Evolutionary conservation across 768 basidiomycete genomes (phyloP).

Genomic region (Omphalotus guepiniiformis): DNA sequence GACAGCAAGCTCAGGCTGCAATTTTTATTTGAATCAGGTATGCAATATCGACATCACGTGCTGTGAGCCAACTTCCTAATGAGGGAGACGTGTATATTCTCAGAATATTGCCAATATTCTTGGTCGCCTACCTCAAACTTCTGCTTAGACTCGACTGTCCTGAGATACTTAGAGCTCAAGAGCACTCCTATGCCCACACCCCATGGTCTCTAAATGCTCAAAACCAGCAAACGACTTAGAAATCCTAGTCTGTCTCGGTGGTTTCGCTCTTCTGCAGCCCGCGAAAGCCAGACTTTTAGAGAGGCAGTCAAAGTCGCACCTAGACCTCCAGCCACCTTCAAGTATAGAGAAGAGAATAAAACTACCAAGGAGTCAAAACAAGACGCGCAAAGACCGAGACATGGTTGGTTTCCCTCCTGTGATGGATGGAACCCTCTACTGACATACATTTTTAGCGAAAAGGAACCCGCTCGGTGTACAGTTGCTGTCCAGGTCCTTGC

Average conservation of each 20-base stretch:
- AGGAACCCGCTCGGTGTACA: conserved; percentile 93
- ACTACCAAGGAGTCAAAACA: background rate
- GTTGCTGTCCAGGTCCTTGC: conserved; percentile 77
- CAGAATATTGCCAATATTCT: no score
- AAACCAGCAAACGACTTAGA: conserved; percentile 7
- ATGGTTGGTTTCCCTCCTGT: conserved; percentile 8
- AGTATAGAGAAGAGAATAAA: conserved; percentile 9
- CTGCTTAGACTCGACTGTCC: no score
- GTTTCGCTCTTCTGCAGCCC: conserved; percentile 24
- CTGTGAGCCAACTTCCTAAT: no score
- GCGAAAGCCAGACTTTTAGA: conserved; percentile 16
- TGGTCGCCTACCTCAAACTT: no score
- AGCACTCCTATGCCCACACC: no score
- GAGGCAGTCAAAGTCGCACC: conserved; percentile 9
- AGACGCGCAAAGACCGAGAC: background rate
- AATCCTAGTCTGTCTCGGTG: conserved; percentile 27
- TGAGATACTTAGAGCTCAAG: no score
- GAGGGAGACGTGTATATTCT: no score
- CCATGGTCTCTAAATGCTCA: conserved; percentile 10
- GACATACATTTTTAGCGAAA: conserved; percentile 37
- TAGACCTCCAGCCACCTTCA: conserved; percentile 3
- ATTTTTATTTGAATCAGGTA: no score
- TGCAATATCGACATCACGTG: no score
- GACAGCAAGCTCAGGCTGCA: no score
- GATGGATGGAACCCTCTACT: background rate